Base-by-base conservation (phyloP, 2,329 filamentous ascomycete species). In the Fusarium sp. region DNA sequence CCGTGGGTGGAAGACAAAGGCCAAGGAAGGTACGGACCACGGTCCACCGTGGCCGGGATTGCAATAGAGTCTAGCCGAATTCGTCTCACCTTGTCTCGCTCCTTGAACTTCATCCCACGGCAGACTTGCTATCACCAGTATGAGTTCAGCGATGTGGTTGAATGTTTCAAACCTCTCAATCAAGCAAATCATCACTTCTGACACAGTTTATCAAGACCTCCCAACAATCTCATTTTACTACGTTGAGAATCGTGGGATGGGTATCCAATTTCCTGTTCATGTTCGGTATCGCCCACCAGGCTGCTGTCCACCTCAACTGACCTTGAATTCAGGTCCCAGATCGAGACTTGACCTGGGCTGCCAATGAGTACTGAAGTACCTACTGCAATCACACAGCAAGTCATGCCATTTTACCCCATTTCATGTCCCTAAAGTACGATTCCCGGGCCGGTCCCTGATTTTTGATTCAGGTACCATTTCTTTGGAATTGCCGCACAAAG, bases 21-120 rank as follows among this genome's bases (percentile, higher is more conserved):
- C 18, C n/a, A 37, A 27, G 24, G 25, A 44, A 66, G 59, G 32
- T 37, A 61, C 37, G 54, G 34, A 46, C 49, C 56, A 62, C 34
- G 54, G 34, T 46, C 49, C 58, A 62, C 41, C 54, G 61, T 56
- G 62, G 60, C 66, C 66, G 66, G 72, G 63, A 55, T 64, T 14
- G 37, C 60, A 74, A 52, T 63, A 63, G 67, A 60, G 58, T 60
- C 71, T 75, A 75, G 64, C 69, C 73, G 61, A 66, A 74, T 66
- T 71, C 37, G 73, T 69, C 73, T 75, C 71, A 75, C 73, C 73
- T 73, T 75, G 65, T 65, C 56, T 62, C 44, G 55, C 40, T 57
- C 49, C 41, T 51, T 44, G 44, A 46, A 64, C 49, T 46, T 56
- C 59, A 64, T 62, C 68, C 67, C 52, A 49, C 49, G 37, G 24